Conservation (phyloP, 1,284 basidiomycete species). For the Boletus hoseneyae region DNA sequence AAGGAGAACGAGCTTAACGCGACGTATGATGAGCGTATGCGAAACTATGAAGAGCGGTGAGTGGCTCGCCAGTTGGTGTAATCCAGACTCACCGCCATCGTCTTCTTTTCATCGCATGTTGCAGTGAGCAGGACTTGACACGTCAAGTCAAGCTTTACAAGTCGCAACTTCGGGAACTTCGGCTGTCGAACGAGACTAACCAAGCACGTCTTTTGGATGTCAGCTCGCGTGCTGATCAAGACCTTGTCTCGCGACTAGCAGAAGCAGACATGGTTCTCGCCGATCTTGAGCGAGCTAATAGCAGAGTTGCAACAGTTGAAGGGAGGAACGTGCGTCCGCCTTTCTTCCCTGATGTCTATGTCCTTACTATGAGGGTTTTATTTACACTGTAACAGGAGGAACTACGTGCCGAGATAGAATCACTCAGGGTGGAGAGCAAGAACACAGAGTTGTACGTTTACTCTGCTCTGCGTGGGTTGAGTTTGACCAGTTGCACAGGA, state of each 20-base stretch:
- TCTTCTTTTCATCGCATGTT: not conserved
- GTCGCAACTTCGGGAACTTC: slow-evolving; percentile 86
- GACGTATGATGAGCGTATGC: slow-evolving; percentile 91
- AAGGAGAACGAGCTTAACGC: slow-evolving; percentile 96
- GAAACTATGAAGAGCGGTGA: slow-evolving; percentile 92
- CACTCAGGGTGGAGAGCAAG: slow-evolving; percentile 77
- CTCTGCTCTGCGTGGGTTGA: not conserved
- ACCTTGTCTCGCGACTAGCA: slow-evolving; percentile 81
- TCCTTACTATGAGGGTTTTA: not conserved
- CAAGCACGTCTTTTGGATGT: slow-evolving; percentile 90
- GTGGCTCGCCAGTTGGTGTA: slow-evolving; percentile 11
- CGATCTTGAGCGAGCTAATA: slow-evolving; percentile 91
- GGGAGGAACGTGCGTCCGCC: slow-evolving; percentile 72
- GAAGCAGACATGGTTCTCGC: slow-evolving; percentile 92
- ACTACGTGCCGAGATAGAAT: slow-evolving; percentile 90
- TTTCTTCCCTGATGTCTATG: not conserved
- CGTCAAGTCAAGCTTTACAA: slow-evolving; percentile 83
- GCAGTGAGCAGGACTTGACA: slow-evolving; percentile 89
- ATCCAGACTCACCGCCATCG: not conserved
- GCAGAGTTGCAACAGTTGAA: slow-evolving; percentile 88
- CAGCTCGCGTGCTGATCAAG: slow-evolving; percentile 87
- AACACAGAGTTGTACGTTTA: slow-evolving; percentile 63
- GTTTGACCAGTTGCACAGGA: slow-evolving; percentile 47
- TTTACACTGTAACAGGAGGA: slow-evolving; percentile 59
- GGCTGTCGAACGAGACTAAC: slow-evolving; percentile 86